Evolutionary conservation across 73 alveolate genomes (phyloP).

Genomic region (Urostyla sp.): DNA sequence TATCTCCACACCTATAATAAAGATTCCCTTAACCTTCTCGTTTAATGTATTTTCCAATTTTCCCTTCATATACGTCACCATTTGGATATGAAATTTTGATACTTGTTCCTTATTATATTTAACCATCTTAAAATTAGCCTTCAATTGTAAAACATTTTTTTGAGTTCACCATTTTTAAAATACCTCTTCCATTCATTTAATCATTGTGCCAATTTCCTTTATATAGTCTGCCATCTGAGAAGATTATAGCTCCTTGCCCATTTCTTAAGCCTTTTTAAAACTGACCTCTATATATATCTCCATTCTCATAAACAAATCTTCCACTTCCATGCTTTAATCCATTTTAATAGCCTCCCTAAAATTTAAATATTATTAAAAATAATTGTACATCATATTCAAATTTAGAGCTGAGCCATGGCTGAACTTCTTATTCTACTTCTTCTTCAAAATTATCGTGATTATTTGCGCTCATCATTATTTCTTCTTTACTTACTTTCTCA

Average conservation of each 20-base stretch:
- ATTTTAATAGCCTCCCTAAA: slow-evolving; percentile 33
- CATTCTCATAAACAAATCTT: not conserved
- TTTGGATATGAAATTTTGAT: slow-evolving; percentile 13
- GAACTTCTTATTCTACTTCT: slow-evolving; percentile 31
- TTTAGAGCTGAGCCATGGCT: slow-evolving; percentile 29
- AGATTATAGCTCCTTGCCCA: slow-evolving; percentile 30
- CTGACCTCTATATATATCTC: not conserved
- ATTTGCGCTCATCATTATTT: not conserved
- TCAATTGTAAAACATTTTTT: not conserved
- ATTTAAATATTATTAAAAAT: not conserved
- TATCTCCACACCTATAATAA: slow-evolving; percentile 1
- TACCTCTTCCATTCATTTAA: slow-evolving; percentile 4
- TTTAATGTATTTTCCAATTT: not conserved
- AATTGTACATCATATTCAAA: not conserved
- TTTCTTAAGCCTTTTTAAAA: slow-evolving; percentile 2
- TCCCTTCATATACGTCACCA: slow-evolving; percentile 18
- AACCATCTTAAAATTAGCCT: not conserved
- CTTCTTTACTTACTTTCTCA: not conserved
- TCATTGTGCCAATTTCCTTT: slow-evolving; percentile 19
- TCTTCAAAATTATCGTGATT: slow-evolving; percentile 34
- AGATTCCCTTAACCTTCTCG: not conserved
- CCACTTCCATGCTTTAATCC: slow-evolving; percentile 31
- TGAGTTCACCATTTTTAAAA: not conserved
- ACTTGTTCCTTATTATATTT: not conserved
- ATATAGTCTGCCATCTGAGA: slow-evolving; percentile 33